Percentiles rank a stretch among this genome's conserved stretches.
These are phyloP conservation scores for Raffaelea deltoideospora DNA, from an alignment of 2,329 filamentous ascomycete genomes.

Conservation along the genomic window DNA sequence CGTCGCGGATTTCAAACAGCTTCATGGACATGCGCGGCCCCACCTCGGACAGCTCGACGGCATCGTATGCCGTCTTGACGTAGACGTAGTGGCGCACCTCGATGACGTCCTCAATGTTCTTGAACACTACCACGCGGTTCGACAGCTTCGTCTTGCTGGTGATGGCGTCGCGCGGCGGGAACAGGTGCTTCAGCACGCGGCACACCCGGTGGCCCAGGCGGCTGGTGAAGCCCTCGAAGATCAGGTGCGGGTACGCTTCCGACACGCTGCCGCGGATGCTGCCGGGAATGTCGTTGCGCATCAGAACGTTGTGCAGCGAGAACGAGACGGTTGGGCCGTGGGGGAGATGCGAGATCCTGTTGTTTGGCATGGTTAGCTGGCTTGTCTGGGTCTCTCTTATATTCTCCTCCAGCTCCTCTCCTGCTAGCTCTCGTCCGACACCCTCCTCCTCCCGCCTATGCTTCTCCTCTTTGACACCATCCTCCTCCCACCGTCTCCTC, in stretches of 20 bases:
- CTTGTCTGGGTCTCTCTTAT: too few relatives aligned
- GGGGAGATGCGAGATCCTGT: conserved; percentile 69
- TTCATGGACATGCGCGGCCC: conserved; percentile 96
- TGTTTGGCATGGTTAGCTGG: too few relatives aligned
- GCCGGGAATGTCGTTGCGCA: conserved; percentile 86
- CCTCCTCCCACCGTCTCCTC: too few relatives aligned
- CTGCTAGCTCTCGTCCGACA: too few relatives aligned
- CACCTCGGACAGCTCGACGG: conserved; percentile 77
- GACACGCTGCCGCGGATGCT: conserved; percentile 74
- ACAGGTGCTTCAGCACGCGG: conserved; percentile 85
- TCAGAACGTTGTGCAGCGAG: conserved; percentile 80
- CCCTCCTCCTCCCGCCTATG: too few relatives aligned
- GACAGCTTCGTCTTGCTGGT: conserved; percentile 63
- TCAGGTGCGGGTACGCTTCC: conserved; percentile 84
- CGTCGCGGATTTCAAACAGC: conserved; percentile 80
- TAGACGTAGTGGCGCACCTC: conserved; percentile 86
- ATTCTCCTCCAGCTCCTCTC: too few relatives aligned
- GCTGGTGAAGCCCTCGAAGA: conserved; percentile 87
- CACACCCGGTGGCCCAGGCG: conserved; percentile 68
- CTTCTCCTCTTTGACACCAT: too few relatives aligned
- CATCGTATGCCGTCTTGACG: conserved; percentile 67
- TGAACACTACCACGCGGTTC: conserved; percentile 81
- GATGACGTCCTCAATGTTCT: conserved; percentile 85
- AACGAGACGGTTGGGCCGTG: conserved; percentile 75
- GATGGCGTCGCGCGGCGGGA: conserved; percentile 70